Evolutionary conservation across 345 rosid genomes (phyloP), one percentile per base, ranked within the genome.

Genomic region (Nephelium lappaceum): DNA sequence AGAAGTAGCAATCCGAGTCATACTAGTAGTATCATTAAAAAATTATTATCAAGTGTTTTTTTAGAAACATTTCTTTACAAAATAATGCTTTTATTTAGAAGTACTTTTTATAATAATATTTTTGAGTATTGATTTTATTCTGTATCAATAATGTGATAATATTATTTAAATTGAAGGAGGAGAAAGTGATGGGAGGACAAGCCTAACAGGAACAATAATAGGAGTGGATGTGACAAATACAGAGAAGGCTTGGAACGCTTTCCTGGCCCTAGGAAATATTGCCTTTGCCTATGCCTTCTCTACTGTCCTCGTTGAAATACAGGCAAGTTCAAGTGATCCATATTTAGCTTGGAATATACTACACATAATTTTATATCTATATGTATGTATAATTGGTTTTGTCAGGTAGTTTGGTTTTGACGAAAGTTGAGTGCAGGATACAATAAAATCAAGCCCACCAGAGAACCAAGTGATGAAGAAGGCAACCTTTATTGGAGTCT

Each of bases 271-370:
- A 3, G 98, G 98, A 18, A 85, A 93, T 78, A 90, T 95, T 51
- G 97, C 98, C n/a, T 92, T 93, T 78, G 95, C 98, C 25, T 95
- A 89, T 72, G 87, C 92, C 43, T 95, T 63, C 83, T 87, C 98
- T 11, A 85, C 86, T 14, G 90, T 95, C 31, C 95, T 95, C 3
- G 79, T 91, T 9, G 98, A 95, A 78, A 95, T 95, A 43, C 97
- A 93, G 94, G 98, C 79, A 85, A 86, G 83, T 76, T 11, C 21
- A 31, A 31, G 36, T 31, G 36, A 31, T 31, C 36, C 36, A 31
- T 31, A 31, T 31, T 31, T 31, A 31, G 36, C 36, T 31, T 1
- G 36, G 3, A 31, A 31, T 31, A 31, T 31, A 4, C 36, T 31
- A 31, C 36, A 31, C 36, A 31, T 31, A 31, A 31, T 31, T 31